Evolutionary conservation across 2,329 filamentous ascomycete genomes (phyloP).

Genomic region (Biscogniauxia mediterranea): DNA sequence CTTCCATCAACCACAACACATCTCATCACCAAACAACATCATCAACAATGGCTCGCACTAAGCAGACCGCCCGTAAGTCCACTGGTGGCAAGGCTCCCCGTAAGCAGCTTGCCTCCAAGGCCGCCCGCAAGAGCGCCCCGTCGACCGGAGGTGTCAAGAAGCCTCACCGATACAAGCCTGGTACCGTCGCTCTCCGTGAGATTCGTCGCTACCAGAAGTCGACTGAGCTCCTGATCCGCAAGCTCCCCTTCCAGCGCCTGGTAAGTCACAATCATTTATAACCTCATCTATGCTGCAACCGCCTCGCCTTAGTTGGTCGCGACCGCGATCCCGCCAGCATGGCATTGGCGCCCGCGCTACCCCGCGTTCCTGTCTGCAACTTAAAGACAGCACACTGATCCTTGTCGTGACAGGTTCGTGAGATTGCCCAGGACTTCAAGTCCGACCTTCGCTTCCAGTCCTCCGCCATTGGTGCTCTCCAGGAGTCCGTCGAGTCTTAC

Average conservation of each 20-base stretch:
- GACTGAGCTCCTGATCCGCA: constrained; percentile 92
- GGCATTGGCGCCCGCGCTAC: constrained; percentile 2
- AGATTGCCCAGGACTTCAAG: constrained; percentile 96
- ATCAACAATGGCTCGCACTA: constrained; percentile 60
- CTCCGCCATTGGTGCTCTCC: constrained; percentile 92
- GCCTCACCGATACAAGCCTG: constrained; percentile 86
- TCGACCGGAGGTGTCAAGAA: constrained; percentile 98
- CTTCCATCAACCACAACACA: constrained; percentile 27
- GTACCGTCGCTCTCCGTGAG: constrained; percentile 96
- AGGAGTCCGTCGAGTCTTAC: constrained; percentile 98
- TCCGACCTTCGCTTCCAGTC: constrained; percentile 97
- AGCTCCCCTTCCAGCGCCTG: constrained; percentile 96
- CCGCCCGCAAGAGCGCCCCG: constrained; percentile 95
- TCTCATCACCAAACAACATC: constrained; percentile 32
- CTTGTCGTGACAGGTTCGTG: constrained; percentile 61
- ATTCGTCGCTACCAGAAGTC: constrained; percentile 98
- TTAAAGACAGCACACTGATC: constrained; percentile 20
- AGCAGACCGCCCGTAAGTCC: constrained; percentile 72
- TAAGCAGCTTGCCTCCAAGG: constrained; percentile 99
- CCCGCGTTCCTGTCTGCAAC: not conserved
- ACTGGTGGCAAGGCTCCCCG: constrained; percentile 75
- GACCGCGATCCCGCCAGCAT: not conserved
- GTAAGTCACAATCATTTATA: constrained; percentile 45
- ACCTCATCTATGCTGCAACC: too few relatives aligned
- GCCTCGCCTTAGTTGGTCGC: too few relatives aligned